Conservation (phyloP, 2,329 filamentous ascomycete genomes). For the Huntiella omanensis region DNA sequence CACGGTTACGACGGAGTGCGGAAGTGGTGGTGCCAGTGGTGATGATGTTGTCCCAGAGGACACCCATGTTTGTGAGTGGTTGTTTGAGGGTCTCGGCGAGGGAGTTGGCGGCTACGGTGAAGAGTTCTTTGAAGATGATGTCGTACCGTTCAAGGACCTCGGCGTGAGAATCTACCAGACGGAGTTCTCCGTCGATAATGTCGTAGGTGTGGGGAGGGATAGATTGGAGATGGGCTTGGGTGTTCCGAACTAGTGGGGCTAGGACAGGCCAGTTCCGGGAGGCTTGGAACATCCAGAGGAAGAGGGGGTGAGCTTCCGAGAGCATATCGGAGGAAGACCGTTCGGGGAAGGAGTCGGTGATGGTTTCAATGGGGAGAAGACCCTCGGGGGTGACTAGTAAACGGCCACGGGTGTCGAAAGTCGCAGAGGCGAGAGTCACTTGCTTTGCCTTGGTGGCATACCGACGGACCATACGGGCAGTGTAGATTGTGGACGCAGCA, state of each 20-base stretch:
- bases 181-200: conserved; percentile 18
- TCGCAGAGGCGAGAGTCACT: conserved; percentile 37
- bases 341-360: conserved; percentile 60
- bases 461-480: conserved; percentile 30
- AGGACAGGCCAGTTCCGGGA: conserved; percentile 60
- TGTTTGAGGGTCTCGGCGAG: conserved; percentile 49
- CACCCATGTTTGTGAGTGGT: conserved; percentile 43
- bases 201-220: conserved; percentile 23
- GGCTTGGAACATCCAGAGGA: conserved; percentile 73
- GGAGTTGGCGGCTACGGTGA: conserved; percentile 60
- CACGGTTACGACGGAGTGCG: background rate
- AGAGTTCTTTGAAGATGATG: conserved; percentile 61
- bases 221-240: conserved; percentile 49
- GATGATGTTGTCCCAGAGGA: conserved; percentile 59
- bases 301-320: conserved; percentile 56
- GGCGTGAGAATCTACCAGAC: conserved; percentile 32
- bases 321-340: conserved; percentile 49
- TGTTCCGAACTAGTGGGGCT: conserved; percentile 46
- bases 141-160: conserved; percentile 51
- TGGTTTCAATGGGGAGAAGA: conserved; percentile 50
- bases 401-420: conserved; percentile 48
- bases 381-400: conserved; percentile 54
- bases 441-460: conserved; percentile 42
- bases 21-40: conserved; percentile 25
- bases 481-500: conserved; percentile 33